These are phyloP conservation scores for Periglandula ipomoeae DNA, from an alignment of 2,329 filamentous ascomycete genomes.

Conservation along the genomic window DNA sequence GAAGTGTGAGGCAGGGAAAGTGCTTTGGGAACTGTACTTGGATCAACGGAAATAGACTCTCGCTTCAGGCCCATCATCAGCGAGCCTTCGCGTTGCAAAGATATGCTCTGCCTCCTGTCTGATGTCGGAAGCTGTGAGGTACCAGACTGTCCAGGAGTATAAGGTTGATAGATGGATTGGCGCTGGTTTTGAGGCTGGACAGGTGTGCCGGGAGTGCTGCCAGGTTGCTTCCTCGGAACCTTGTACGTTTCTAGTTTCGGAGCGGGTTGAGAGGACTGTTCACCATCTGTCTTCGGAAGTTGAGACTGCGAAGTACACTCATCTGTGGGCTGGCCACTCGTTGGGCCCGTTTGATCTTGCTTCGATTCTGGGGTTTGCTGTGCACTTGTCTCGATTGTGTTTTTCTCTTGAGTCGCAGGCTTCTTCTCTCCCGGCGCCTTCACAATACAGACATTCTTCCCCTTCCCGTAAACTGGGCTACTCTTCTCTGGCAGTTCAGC, in stretches of 20 bases:
- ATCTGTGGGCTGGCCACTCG: not conserved
- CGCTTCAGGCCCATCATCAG: slow-evolving; percentile 16
- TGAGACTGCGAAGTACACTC: not conserved
- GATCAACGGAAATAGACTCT: slow-evolving; percentile 12
- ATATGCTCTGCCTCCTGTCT: slow-evolving; percentile 10
- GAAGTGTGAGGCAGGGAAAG: slow-evolving; percentile 16
- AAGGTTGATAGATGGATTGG: slow-evolving; percentile 9
- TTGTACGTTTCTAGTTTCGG: slow-evolving; percentile 3
- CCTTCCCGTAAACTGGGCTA: slow-evolving; percentile 16
- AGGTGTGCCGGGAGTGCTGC: not conserved
- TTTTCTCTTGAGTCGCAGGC: not conserved
- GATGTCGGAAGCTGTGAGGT: not conserved
- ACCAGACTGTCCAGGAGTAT: slow-evolving; percentile 7
- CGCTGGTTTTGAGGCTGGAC: not conserved
- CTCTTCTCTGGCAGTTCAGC: slow-evolving; percentile 31
- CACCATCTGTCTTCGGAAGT: not conserved
- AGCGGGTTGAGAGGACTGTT: not conserved
- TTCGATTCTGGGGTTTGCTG: slow-evolving; percentile 1
- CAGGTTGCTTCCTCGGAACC: slow-evolving; percentile 12
- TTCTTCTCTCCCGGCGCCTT: slow-evolving; percentile 10
- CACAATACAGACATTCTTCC: not conserved
- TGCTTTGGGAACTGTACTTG: slow-evolving; percentile 13
- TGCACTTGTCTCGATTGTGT: not conserved
- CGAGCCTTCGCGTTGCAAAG: slow-evolving; percentile 18
- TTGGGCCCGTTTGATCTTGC: not conserved